Base-by-base conservation (phyloP, 441 rosid species). In the Arabidopsis hybrid region DNA sequence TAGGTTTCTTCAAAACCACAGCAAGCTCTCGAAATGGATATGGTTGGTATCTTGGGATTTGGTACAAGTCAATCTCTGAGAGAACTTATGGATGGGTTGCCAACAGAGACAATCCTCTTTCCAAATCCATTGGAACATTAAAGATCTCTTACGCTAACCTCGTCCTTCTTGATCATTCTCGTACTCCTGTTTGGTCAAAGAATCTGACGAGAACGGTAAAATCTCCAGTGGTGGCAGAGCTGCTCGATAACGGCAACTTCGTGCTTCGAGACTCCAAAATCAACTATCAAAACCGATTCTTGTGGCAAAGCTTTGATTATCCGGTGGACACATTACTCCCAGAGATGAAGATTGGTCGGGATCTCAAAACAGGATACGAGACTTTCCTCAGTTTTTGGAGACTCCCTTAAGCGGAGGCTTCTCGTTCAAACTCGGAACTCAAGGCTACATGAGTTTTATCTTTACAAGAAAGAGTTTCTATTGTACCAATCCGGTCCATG, bases 291-390 rank as follows among this genome's bases (percentile, higher is more conserved):
- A 36, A 52, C 34, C 52, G 64, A 39, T 72, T 56, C 50, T 63
- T 88, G 1, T 90, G 94, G 96, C 90, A 89, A 65, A 86, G 93
- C 60, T 90, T 86, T 40, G 90, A 88, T 73, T 68, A 35, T 40
- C 93, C 91, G 7, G 83, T 87, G 0, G 89, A 90, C 64, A 88
- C 90, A 69, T 39, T 88, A n/a, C 72, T 90, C 51, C 87, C 91
- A 0, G 84, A 63, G 4, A 88, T 87, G 91, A 90, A 87, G 66
- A 50, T 90, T 29, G 72, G 72, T 40, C 6, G 9, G 6, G 1
- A 87, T 83, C 71, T 82, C 5, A 57, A 49, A 21, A 69, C 56
- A 11, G 80, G 82, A 29, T 7, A 73, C 55, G 47, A 34, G 14
- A 59, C 81, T 64, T 73, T 72, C 74, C 17, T 90, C 17, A 79